Percentiles rank a stretch among this genome's conserved stretches.
These are phyloP conservation scores for Aspergillus puulaauensis DNA, from an alignment of 2,329 filamentous ascomycete genomes.

Conservation along the genomic window DNA sequence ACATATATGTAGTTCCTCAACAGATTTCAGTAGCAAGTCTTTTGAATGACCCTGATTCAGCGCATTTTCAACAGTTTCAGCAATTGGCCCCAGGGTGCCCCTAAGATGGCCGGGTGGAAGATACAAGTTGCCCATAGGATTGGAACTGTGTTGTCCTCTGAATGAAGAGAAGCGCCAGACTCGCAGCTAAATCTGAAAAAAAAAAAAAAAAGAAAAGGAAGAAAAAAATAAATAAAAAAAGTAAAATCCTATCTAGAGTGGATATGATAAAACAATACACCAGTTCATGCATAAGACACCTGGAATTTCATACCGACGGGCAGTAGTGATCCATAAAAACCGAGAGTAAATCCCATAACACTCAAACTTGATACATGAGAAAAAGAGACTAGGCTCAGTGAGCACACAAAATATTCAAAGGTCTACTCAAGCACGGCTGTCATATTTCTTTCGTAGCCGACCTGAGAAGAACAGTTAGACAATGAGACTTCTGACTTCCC, in stretches of 20 bases:
- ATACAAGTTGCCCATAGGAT: not conserved
- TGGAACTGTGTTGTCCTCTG: not conserved
- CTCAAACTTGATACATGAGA: not conserved
- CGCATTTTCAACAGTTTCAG: not conserved
- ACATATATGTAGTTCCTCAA: not conserved
- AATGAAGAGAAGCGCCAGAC: not conserved
- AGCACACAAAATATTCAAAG: not conserved
- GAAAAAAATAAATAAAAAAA: no score
- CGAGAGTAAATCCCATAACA: conserved; percentile 1
- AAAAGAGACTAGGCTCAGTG: not conserved
- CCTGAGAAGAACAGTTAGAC: not conserved
- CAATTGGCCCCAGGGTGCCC: not conserved
- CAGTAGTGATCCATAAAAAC: not conserved
- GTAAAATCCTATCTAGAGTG: not conserved
- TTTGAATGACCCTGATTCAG: not conserved
- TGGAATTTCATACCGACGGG: not conserved
- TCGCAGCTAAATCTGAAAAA: not conserved
- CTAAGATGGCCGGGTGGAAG: not conserved
- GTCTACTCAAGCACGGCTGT: conserved; percentile 3
- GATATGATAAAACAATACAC: conserved; percentile 6
- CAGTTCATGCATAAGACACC: conserved; percentile 11
- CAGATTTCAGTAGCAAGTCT: not conserved
- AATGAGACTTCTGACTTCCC: not conserved
- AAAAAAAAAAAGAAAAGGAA: no score
- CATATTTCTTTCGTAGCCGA: not conserved